Evolutionary conservation across 331 rosid genomes (phyloP).

Genomic region (Quercus lobata): DNA sequence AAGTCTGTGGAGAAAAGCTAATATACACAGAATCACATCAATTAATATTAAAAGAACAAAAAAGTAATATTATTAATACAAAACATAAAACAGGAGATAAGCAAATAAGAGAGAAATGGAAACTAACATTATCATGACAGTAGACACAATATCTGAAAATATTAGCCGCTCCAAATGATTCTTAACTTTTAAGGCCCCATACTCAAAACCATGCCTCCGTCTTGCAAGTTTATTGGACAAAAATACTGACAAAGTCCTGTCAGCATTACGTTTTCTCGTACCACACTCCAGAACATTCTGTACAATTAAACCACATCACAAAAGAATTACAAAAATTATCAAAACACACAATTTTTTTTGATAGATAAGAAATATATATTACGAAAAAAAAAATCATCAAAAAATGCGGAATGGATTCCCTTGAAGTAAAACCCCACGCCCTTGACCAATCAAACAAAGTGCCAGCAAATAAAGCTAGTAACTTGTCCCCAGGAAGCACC

Average conservation of each 20-base stretch:
- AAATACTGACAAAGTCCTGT: conserved; percentile 61
- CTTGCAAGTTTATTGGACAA: conserved; percentile 66
- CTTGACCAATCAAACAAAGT: no score
- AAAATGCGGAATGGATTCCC: no score
- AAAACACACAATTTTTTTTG: background rate
- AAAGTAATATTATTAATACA: background rate
- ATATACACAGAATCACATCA: conserved; percentile 11
- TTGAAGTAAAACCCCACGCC: no score
- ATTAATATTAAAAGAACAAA: background rate
- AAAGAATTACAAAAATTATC: background rate
- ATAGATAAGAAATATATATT: no score
- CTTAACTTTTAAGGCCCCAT: conserved; percentile 79
- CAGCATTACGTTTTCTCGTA: conserved; percentile 46
- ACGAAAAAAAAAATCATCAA: no score
- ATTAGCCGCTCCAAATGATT: conserved; percentile 67
- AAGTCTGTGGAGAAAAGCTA: conserved; percentile 50
- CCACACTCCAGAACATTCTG: conserved; percentile 85
- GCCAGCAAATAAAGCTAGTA: no score
- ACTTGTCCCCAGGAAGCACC: no score
- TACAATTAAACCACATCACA: conserved; percentile 8
- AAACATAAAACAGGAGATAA: background rate
- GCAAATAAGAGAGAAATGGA: background rate
- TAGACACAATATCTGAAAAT: conserved; percentile 64
- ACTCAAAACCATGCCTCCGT: conserved; percentile 68
- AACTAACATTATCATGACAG: conserved; percentile 63